Conservation (phyloP, 345 rosid genomes). For the Geranium rotundifolium region DNA sequence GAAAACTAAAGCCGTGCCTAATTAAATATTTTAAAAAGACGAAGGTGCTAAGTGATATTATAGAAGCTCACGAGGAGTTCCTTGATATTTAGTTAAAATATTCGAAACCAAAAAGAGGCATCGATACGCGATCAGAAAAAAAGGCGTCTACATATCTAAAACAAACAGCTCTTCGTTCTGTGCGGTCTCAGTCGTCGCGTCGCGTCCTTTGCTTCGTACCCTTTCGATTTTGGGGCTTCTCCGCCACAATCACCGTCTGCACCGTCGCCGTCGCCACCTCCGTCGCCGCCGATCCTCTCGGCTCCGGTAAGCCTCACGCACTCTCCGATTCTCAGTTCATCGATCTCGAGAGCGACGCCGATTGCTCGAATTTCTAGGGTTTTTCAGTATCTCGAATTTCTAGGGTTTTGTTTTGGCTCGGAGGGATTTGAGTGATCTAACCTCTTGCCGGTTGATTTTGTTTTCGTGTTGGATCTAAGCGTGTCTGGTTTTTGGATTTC, state of each 20-base stretch:
- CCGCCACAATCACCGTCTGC: background rate
- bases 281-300: background rate
- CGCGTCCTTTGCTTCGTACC: background rate
- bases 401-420: background rate
- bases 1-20: no score
- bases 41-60: no score
- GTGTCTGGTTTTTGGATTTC: slow-evolving; percentile 12
- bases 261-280: background rate
- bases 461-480: slow-evolving; percentile 10
- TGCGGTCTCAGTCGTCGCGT: background rate
- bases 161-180: background rate
- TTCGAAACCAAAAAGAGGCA: background rate
- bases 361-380: background rate
- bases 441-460: slow-evolving; percentile 1
- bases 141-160: background rate
- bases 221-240: background rate
- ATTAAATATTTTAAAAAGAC: no score
- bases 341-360: background rate
- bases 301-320: background rate
- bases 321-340: background rate
- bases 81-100: background rate
- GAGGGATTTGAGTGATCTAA: background rate
- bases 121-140: background rate
- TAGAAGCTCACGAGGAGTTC: background rate
- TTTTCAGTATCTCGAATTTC: background rate